phyloP scores from a whole-genome alignment of 176 grass and related monocot genomes.

The Oryza meridionalis region DNA sequence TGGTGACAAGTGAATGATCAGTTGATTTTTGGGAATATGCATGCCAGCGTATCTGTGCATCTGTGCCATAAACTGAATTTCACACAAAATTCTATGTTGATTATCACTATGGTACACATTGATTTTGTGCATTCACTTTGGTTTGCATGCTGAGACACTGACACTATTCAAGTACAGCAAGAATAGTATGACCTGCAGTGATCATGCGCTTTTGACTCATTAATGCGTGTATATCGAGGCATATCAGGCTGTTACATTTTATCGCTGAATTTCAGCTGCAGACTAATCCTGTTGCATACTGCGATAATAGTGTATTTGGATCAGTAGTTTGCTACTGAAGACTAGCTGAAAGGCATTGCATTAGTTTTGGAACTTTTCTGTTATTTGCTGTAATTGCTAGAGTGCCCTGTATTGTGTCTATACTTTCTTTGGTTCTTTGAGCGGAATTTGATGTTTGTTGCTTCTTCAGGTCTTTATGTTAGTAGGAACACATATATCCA shows the following conservation, averaged over 20 bases:
- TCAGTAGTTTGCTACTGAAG: conserved; percentile 5
- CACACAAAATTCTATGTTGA: background rate
- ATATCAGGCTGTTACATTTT: background rate
- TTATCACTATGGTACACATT: conserved; percentile 5
- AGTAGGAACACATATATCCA: conserved; percentile 98
- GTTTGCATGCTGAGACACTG: conserved; percentile 15
- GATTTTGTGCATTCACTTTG: background rate
- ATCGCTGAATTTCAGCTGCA: background rate
- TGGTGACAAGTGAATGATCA: conserved; percentile 5
- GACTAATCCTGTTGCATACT: background rate
- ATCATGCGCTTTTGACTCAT: background rate
- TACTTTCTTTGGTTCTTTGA: conserved; percentile 19
- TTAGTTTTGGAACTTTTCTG: background rate
- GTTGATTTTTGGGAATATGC: conserved; percentile 8
- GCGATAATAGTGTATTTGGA: background rate
- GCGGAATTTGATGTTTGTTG: conserved; percentile 27
- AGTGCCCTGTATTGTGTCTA: background rate
- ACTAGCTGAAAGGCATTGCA: background rate
- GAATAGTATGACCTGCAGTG: background rate
- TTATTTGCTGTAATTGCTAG: conserved; percentile 23
- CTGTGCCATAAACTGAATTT: background rate
- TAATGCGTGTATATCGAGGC: background rate
- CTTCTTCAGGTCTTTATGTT: conserved; percentile 87
- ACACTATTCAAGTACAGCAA: background rate
- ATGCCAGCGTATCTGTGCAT: background rate